Percentiles rank a stretch among this genome's conserved stretches.
Evolutionary conservation across 441 rosid species (phyloP).

Genomic region (Populus tomentosa): DNA sequence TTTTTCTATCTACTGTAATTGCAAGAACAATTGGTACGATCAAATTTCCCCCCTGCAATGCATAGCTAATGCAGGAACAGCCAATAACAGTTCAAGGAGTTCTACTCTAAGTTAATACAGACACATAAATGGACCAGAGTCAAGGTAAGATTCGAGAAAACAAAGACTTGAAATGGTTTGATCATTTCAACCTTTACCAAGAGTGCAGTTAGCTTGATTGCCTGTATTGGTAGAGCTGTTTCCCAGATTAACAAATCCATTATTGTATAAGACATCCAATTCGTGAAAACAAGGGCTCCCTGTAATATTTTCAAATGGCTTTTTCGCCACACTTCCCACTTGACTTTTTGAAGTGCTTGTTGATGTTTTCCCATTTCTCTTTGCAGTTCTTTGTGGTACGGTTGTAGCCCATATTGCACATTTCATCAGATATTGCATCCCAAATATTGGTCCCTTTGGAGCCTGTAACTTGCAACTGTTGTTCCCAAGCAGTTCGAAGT

Average conservation of each 20-base stretch:
- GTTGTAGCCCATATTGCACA: conserved; percentile 54
- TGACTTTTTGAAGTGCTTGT: conserved; percentile 60
- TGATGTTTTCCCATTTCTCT: conserved; percentile 89
- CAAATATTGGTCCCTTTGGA: conserved; percentile 37
- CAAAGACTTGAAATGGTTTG: not conserved
- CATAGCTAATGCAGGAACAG: not conserved
- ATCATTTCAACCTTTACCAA: not conserved
- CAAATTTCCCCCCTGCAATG: not conserved
- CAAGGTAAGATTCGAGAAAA: not conserved
- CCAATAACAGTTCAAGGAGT: not conserved
- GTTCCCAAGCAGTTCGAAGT: conserved; percentile 44
- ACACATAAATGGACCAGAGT: not conserved
- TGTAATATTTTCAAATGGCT: conserved; percentile 40
- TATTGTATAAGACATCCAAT: conserved; percentile 39
- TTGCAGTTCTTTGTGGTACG: conserved; percentile 67
- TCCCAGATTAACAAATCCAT: conserved; percentile 21
- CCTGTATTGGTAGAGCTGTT: conserved; percentile 9
- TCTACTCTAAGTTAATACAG: not conserved
- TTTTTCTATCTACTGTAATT: not conserved
- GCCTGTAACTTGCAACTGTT: conserved; percentile 31
- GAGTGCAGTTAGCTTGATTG: not conserved
- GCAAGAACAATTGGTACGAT: not conserved
- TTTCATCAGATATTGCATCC: conserved; percentile 64
- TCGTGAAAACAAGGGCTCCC: conserved; percentile 52
- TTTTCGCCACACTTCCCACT: conserved; percentile 39